Conservation (phyloP, 2,329 filamentous ascomycete species). For the Huntiella abstrusa region DNA sequence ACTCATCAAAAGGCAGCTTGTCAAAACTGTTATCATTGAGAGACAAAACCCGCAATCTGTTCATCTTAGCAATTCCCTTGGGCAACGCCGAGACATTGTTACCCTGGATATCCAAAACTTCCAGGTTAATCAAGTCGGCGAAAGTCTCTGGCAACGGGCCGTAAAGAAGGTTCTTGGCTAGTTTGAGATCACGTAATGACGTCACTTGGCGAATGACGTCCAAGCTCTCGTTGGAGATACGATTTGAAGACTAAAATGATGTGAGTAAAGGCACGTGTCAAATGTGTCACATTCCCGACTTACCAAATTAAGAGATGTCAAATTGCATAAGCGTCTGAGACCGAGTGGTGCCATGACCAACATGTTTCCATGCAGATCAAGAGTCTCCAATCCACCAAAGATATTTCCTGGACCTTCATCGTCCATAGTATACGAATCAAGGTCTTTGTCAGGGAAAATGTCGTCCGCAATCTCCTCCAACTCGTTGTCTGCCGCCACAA, state of each 20-base stretch:
- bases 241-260: constrained; percentile 51
- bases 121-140: constrained; percentile 45
- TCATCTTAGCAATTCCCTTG: constrained; percentile 40
- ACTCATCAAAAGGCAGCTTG: constrained; percentile 47
- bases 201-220: constrained; percentile 56
- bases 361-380: constrained; percentile 76
- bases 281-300: constrained; percentile 16
- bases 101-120: constrained; percentile 61
- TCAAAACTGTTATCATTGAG: constrained; percentile 61
- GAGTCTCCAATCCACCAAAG: constrained; percentile 60
- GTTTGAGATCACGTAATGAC: constrained; percentile 57
- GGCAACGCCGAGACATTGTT: constrained; percentile 64
- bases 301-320: constrained; percentile 71
- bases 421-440: constrained; percentile 28
- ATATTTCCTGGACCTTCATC: constrained; percentile 54
- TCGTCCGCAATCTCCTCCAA: constrained; percentile 52
- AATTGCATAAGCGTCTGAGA: constrained; percentile 48
- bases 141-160: constrained; percentile 49
- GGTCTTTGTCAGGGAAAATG: constrained; percentile 57
- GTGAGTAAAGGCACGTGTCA: constrained; percentile 10
- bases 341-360: constrained; percentile 57
- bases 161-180: constrained; percentile 58
- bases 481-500: constrained; percentile 82
- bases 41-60: constrained; percentile 56
- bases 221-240: constrained; percentile 52